Conservation (phyloP, 176 grass and related monocot genomes). For the Avena insularis region DNA sequence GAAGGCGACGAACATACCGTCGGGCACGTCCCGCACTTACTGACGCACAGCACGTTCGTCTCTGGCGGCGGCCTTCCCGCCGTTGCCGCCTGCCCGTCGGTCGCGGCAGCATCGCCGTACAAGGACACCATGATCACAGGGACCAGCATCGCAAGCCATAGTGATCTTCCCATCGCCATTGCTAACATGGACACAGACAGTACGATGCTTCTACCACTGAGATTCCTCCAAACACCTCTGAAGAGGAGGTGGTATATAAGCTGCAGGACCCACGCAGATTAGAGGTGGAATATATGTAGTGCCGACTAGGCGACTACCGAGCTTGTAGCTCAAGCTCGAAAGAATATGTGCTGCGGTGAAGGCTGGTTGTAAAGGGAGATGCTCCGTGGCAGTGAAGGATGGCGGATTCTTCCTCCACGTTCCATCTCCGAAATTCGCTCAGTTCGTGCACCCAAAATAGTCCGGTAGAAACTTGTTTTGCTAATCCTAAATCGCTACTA, state of each 20-base stretch:
- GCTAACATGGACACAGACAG: background rate
- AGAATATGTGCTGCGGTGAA: slow-evolving; percentile 45
- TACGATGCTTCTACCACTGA: background rate
- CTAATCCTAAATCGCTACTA: no score
- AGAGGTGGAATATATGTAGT: background rate
- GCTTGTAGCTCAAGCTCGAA: slow-evolving; percentile 49
- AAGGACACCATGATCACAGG: background rate
- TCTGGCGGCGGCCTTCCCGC: slow-evolving; percentile 23
- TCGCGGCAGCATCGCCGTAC: background rate
- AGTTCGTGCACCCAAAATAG: no score
- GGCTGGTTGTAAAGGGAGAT: slow-evolving; percentile 55
- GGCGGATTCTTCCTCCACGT: slow-evolving; percentile 18
- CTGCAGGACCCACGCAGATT: background rate
- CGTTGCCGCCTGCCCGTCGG: slow-evolving; percentile 14
- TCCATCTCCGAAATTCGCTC: background rate
- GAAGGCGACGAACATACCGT: slow-evolving; percentile 55
- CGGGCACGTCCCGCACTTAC: slow-evolving; percentile 79
- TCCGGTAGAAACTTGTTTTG: no score
- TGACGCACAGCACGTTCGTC: slow-evolving; percentile 66
- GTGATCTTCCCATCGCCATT: background rate
- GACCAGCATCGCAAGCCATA: background rate
- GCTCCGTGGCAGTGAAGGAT: slow-evolving; percentile 36
- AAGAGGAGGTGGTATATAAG: slow-evolving; percentile 14
- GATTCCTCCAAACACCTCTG: background rate
- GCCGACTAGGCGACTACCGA: background rate